Evolutionary conservation across 352 stramenopile genomes (phyloP), one percentile per base, ranked within the genome.

Genomic region (Pythium grandisporangium): DNA sequence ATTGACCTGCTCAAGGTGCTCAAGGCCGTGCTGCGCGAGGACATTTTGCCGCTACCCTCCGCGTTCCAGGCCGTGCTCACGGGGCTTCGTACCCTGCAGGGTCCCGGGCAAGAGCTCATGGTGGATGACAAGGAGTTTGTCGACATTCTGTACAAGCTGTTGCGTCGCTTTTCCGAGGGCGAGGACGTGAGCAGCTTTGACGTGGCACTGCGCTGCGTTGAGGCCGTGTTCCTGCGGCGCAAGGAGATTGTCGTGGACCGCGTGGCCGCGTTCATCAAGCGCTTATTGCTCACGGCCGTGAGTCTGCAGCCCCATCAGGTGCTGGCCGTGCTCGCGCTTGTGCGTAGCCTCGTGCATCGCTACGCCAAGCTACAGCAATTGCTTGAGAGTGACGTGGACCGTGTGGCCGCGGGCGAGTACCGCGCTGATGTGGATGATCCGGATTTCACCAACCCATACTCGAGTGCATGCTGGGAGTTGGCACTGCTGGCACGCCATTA

Each of bases 91-190:
- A 93, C 93, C 17, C 66, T 98, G 5, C 85, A 97, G 50, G 93
- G 95, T 19, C 92, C 93, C 7, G 92, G 92, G 2, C 79, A 94
- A 37, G 93, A 98, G 66, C 77, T 98, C 27, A 83, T 97, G 61
- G 85, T 98, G n/a, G 92, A 98, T 54, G 85, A 95, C 40, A 98
- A 97, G 52, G 91, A 97, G 58, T 98, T 98, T 61, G 78, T 98
- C 24, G 85, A 91, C 41, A 91, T 94, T 53, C 63, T 98, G 6
- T 98, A 98, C 59, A 86, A 70, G 30, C 64, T 96, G 41, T 42
- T 97, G 42, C 66, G 70, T 35, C 63, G 71, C 14, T 84, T 88
- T 42, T 76, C 61, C 0, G 72, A 77, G 26, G 71, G 74, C 24
- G 74, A 84, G 30, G 63, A 75, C 43, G 58, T 63, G 16, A 72